phyloP scores from a whole-genome alignment of 306 rosid species.

The Rosa rugosa region DNA sequence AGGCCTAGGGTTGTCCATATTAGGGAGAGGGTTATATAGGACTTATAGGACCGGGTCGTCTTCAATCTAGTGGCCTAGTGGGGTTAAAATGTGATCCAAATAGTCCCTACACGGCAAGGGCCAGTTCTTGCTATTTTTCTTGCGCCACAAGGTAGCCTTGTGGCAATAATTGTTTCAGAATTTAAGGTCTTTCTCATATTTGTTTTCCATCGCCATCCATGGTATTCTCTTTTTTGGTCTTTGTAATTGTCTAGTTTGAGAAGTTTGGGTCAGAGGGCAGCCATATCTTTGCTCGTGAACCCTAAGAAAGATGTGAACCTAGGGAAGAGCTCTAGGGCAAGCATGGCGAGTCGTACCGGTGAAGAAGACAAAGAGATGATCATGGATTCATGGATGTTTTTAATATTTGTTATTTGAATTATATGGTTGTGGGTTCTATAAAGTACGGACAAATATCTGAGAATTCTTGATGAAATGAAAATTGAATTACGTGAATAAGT shows the following conservation, averaged over 20 bases:
- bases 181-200: not conserved
- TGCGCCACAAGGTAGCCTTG: not conserved
- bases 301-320: not conserved
- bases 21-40: slow-evolving; percentile 13
- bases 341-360: not conserved
- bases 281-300: not conserved
- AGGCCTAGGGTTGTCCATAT: slow-evolving; percentile 1
- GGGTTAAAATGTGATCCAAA: not conserved
- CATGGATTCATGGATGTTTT: not conserved
- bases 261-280: not conserved
- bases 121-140: not conserved
- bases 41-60: slow-evolving; percentile 19
- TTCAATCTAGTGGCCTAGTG: not conserved
- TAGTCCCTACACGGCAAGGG: not conserved
- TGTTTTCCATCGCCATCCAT: not conserved
- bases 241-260: not conserved
- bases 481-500: no score
- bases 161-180: not conserved
- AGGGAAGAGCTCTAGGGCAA: not conserved
- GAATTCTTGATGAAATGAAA: not conserved
- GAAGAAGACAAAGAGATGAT: not conserved
- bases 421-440: not conserved
- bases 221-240: slow-evolving; percentile 1
- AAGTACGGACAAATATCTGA: not conserved
- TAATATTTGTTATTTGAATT: not conserved